phyloP scores from a whole-genome alignment of 148 eudicot species.

The Talinum fruticosum region DNA sequence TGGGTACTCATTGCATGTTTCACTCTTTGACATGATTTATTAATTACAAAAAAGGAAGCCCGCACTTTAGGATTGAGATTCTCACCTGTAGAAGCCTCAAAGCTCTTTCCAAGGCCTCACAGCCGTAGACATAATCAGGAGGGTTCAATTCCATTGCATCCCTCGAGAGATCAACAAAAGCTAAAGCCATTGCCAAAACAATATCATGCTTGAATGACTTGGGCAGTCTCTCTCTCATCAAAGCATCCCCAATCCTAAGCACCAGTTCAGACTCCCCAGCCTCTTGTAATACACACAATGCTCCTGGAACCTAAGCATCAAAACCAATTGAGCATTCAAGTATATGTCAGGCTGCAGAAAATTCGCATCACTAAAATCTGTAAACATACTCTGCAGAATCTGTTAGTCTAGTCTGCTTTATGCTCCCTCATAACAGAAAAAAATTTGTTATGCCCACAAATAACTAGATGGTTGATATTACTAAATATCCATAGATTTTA shows the following conservation, averaged over 20 bases:
- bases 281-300: constrained; percentile 90
- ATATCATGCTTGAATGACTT: constrained; percentile 95
- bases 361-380: background rate
- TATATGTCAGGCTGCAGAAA: background rate
- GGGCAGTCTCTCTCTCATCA: constrained; percentile 81
- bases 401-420: background rate
- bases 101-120: constrained; percentile 85
- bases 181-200: constrained; percentile 83
- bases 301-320: constrained; percentile 83
- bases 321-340: background rate
- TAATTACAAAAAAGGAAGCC: too few species aligned
- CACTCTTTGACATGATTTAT: too few species aligned
- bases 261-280: constrained; percentile 85
- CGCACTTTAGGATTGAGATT: background rate
- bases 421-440: background rate
- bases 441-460: background rate
- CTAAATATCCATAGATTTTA: background rate
- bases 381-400: background rate
- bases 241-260: constrained; percentile 74
- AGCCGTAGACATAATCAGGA: constrained; percentile 83
- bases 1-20: background rate
- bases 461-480: background rate
- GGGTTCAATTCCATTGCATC: constrained; percentile 82
- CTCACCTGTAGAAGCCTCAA: constrained; percentile 80
- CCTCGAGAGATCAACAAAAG: constrained; percentile 89